Evolutionary conservation across 345 rosid species (phyloP).

Genomic region (Linum lewisii): DNA sequence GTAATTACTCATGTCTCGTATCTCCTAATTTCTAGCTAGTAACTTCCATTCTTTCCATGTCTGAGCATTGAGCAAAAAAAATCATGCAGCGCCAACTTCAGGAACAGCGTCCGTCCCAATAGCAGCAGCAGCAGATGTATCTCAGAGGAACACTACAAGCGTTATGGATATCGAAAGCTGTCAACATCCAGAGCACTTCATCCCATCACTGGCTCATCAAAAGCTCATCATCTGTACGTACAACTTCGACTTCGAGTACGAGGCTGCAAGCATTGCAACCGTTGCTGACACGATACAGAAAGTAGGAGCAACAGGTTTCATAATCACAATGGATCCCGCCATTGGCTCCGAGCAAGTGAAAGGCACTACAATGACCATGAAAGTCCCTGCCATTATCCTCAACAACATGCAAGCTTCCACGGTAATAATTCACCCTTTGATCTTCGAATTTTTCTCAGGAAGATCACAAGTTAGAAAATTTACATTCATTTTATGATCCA

Average conservation of each 20-base stretch:
- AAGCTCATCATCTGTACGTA: slow-evolving; percentile 38
- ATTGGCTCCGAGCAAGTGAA: slow-evolving; percentile 26
- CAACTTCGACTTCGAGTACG: slow-evolving; percentile 28
- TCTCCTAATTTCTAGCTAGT: neutral
- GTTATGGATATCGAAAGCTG: slow-evolving; percentile 29
- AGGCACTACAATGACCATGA: slow-evolving; percentile 28
- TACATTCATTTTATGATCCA: neutral
- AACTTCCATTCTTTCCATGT: neutral
- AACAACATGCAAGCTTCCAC: slow-evolving; percentile 30
- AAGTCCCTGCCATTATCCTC: slow-evolving; percentile 34
- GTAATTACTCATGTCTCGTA: slow-evolving; percentile 13
- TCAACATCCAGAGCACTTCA: slow-evolving; percentile 28
- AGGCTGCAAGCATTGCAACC: slow-evolving; percentile 26
- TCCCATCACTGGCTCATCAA: slow-evolving; percentile 19
- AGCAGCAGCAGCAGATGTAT: slow-evolving; percentile 39
- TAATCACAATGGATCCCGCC: slow-evolving; percentile 33
- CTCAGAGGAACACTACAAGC: slow-evolving; percentile 20
- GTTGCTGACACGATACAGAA: slow-evolving; percentile 29
- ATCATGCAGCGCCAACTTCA: slow-evolving; percentile 33
- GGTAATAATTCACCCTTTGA: slow-evolving; percentile 16
- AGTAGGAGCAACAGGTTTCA: slow-evolving; percentile 44
- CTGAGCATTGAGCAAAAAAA: neutral
- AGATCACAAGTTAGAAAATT: neutral
- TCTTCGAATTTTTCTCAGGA: neutral
- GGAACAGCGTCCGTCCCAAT: slow-evolving; percentile 21